Evolutionary conservation across 225 moss, liverwort and hornwort genomes (phyloP).

Genomic region (Physcomitrium patens): DNA sequence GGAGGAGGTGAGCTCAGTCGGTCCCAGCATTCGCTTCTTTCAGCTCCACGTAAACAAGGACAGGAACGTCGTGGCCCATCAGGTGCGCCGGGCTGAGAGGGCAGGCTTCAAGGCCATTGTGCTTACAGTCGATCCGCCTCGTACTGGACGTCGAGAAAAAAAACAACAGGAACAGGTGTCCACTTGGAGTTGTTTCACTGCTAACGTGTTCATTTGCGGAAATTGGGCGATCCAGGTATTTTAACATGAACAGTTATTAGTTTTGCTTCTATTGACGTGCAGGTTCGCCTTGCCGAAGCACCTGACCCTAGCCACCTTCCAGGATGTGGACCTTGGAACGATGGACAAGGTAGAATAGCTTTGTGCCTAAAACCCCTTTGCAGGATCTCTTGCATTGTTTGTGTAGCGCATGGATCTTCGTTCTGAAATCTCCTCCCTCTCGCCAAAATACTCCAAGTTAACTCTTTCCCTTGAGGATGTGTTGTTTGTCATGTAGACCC

Average conservation of each 20-base stretch:
- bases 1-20: constrained; percentile 66
- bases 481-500: constrained; percentile 43
- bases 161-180: constrained; percentile 80
- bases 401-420: background rate
- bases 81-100: constrained; percentile 72
- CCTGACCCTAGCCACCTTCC: constrained; percentile 68
- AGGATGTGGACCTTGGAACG: constrained; percentile 62
- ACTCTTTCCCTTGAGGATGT: background rate
- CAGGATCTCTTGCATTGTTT: background rate
- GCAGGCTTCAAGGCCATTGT: constrained; percentile 82
- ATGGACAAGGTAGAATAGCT: constrained; percentile 56
- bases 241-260: too few relatives aligned
- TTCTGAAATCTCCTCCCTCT: background rate
- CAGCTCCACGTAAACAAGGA: constrained; percentile 77
- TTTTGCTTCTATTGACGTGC: constrained; percentile 8
- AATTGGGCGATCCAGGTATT: background rate
- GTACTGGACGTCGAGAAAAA: constrained; percentile 69
- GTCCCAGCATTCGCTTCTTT: constrained; percentile 70
- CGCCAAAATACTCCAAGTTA: too few relatives aligned
- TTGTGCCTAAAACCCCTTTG: background rate
- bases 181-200: background rate
- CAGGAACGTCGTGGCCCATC: constrained; percentile 60
- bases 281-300: constrained; percentile 73
- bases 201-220: background rate
- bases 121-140: constrained; percentile 78